Evolutionary conservation across 257 asterid genomes (phyloP).

Genomic region (Euphrasia confusa): DNA sequence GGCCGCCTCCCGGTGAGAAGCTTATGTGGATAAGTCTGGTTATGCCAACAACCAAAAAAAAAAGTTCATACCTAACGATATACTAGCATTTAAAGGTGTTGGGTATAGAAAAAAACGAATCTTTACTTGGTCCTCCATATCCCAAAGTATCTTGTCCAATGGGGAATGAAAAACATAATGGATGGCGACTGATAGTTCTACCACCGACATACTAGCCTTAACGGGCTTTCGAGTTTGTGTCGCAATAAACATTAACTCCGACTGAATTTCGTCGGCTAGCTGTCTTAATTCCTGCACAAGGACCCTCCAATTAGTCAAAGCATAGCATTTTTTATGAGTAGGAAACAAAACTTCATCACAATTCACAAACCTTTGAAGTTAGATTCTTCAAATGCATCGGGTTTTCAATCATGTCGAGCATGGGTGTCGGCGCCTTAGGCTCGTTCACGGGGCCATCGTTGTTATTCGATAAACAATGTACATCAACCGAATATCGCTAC

Average conservation of each 20-base stretch:
- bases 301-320: slow-evolving; percentile 21
- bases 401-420: slow-evolving; percentile 68
- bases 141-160: slow-evolving; percentile 85
- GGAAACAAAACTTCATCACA: slow-evolving; percentile 11
- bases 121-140: slow-evolving; percentile 84
- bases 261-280: slow-evolving; percentile 71
- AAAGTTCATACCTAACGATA: not conserved
- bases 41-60: slow-evolving; percentile 17
- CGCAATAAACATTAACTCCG: slow-evolving; percentile 45
- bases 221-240: slow-evolving; percentile 43
- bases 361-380: slow-evolving; percentile 50
- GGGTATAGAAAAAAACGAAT: slow-evolving; percentile 2
- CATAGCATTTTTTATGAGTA: slow-evolving; percentile 18
- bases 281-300: slow-evolving; percentile 74
- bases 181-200: slow-evolving; percentile 77
- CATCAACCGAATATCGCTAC: slow-evolving; percentile 41
- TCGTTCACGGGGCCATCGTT: slow-evolving; percentile 34
- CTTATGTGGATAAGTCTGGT: slow-evolving; percentile 83
- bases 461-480: slow-evolving; percentile 34
- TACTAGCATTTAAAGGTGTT: slow-evolving; percentile 1
- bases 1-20: slow-evolving; percentile 88
- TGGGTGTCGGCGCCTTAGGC: slow-evolving; percentile 47
- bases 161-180: slow-evolving; percentile 83
- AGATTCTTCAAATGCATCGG: slow-evolving; percentile 72
- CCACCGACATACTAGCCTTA: slow-evolving; percentile 54